Percentiles rank a stretch among this genome's conserved stretches.
phyloP scores from a whole-genome alignment of 345 rosid species.

The Salix dunnii region DNA sequence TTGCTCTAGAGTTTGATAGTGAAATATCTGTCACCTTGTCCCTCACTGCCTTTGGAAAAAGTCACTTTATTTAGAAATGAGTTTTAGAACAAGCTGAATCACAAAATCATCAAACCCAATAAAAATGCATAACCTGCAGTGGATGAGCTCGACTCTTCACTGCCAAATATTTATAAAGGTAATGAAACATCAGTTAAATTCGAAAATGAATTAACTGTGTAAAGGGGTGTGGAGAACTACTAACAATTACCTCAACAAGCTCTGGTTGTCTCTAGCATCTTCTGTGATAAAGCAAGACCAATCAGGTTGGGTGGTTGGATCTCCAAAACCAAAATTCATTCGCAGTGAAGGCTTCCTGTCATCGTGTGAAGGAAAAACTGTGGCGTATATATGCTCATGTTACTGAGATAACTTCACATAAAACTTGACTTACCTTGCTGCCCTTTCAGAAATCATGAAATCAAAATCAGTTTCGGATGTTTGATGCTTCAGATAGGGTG shows the following conservation, averaged over 20 bases:
- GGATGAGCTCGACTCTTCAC: constrained; percentile 88
- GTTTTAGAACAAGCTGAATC: constrained; percentile 1
- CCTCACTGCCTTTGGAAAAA: constrained; percentile 40
- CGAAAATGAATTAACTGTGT: not conserved
- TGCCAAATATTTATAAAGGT: constrained; percentile 34
- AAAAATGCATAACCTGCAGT: constrained; percentile 56
- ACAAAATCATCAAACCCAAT: constrained; percentile 4
- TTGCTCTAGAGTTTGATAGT: constrained; percentile 24
- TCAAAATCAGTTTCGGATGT: constrained; percentile 28
- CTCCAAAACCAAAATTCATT: constrained; percentile 19
- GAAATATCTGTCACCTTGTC: constrained; percentile 30
- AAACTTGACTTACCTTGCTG: constrained; percentile 37
- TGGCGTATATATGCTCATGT: constrained; percentile 1
- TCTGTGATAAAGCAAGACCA: constrained; percentile 37
- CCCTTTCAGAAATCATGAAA: constrained; percentile 24
- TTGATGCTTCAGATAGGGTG: constrained; percentile 37
- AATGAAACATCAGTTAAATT: constrained; percentile 22
- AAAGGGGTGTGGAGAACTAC: constrained; percentile 1
- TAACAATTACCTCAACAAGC: constrained; percentile 52
- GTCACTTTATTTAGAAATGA: not conserved
- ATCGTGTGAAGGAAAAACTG: constrained; percentile 13
- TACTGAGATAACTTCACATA: not conserved
- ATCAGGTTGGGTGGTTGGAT: constrained; percentile 30
- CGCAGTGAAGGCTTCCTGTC: constrained; percentile 26
- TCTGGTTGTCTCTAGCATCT: constrained; percentile 47